Base-by-base conservation (phyloP, 2,329 filamentous ascomycete genomes). In the Epichloe sylvatica region DNA sequence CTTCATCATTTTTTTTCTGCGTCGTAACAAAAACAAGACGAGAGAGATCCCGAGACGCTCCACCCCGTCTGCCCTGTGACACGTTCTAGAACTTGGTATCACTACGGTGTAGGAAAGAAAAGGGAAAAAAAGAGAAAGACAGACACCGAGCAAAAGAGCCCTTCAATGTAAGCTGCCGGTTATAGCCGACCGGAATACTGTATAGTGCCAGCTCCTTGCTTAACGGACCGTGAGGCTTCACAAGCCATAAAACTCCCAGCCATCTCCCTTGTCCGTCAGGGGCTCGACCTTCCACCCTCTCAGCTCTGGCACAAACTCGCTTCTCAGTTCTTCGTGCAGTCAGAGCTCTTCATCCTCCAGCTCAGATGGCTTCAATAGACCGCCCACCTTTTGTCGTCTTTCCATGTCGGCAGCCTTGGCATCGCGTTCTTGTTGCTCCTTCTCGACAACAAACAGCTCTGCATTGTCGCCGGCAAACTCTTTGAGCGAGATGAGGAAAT, bases 391-490 rank as follows among this genome's bases (percentile, higher is more conserved):
- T 71, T 91, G 86, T 54, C 87, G 82, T 57, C 91, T 84, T 68
- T 96, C 88, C 60, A 90, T 83, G 65, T 98, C 94, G 21, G 88
- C 86, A 45, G 84, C 82, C 66, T 90, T 88, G 44, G 86, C 86
- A 59, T 91, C 86, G 56, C 81, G 81, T 53, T 91, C 84, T 55
- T 89, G 88, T 66, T 94, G 85, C 68, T 98, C 92, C 67, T 94
- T 89, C 67, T 98, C 92, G 51, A 95, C 90, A 4, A 86, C 81
- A 67, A 85, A 98, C 9, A 98, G 76, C 63, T 98, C 92, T 1
- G 91, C 81, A 60, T 97, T 96, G 68, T 98, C 92, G 47, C 87
- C 92, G 1, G 88, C 83, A 55, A 97, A 98, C 68, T 98, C 94
- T 70, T 96, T 95, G 58, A 98, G 75, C 21, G 90, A 94, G 60